A percentile compares a stretch with the other conserved stretches of the same genome.
Conservation (phyloP, 371 early-diverging fungal genomes). For the Mortierella sp. region DNA sequence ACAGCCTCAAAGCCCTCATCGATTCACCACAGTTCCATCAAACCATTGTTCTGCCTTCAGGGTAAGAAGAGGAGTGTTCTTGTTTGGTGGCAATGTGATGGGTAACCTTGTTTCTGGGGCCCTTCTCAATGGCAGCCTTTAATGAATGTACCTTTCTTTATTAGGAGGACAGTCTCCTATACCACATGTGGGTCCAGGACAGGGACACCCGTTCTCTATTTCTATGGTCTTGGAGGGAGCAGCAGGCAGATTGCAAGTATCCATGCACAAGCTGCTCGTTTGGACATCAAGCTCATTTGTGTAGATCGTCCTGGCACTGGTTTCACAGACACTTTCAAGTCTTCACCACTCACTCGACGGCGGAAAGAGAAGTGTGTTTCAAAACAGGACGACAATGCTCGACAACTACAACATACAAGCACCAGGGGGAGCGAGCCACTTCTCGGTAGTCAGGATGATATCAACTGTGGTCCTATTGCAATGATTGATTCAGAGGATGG, state of each 20-base stretch:
- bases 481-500: neutral
- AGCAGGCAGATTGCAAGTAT: conserved; percentile 42
- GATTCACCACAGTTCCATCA: conserved; percentile 45
- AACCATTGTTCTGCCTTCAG: conserved; percentile 27
- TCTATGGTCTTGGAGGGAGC: conserved; percentile 48
- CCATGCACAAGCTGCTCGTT: conserved; percentile 44
- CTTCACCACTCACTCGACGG: conserved; percentile 2
- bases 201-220: conserved; percentile 32
- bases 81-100: too few species aligned
- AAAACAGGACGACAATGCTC: too few species aligned
- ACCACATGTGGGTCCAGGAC: conserved; percentile 42
- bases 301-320: conserved; percentile 50
- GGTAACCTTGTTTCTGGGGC: too few species aligned
- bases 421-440: neutral
- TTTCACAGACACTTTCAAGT: conserved; percentile 31
- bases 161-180: conserved; percentile 38
- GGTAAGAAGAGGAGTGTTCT: too few species aligned
- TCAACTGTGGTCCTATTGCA: neutral
- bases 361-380: conserved; percentile 1
- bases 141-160: neutral
- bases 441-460: neutral
- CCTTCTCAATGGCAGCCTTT: too few species aligned
- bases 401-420: too few species aligned
- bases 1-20: conserved; percentile 33
- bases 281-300: conserved; percentile 37